These are phyloP conservation scores for Clausena lansium DNA, from an alignment of 345 rosid genomes.

Conservation along the genomic window DNA sequence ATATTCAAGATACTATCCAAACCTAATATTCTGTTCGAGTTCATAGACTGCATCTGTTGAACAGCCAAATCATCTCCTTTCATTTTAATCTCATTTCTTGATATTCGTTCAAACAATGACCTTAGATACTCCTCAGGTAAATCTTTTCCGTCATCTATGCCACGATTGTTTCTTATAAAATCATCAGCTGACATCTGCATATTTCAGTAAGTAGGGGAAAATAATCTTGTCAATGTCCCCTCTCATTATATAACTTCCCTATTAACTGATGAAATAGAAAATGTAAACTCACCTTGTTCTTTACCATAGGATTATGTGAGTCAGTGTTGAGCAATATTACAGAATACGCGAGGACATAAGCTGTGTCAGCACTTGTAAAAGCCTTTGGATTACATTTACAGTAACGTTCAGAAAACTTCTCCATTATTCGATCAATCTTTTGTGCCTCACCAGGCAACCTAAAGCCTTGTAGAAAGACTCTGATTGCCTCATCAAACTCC, in stretches of 20 bases:
- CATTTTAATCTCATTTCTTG: slow-evolving; percentile 97
- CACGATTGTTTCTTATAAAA: slow-evolving; percentile 94
- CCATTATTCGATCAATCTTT: slow-evolving; percentile 98
- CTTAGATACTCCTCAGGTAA: slow-evolving; percentile 86
- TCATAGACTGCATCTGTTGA: slow-evolving; percentile 79
- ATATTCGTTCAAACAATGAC: slow-evolving; percentile 87
- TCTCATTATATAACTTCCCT: slow-evolving; percentile 19
- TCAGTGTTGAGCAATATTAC: slow-evolving; percentile 97
- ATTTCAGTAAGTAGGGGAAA: slow-evolving; percentile 15
- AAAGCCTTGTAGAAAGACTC: slow-evolving; percentile 81
- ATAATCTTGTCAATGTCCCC: slow-evolving; percentile 25
- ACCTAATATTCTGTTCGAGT: slow-evolving; percentile 80
- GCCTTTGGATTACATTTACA: slow-evolving; percentile 96
- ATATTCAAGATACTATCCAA: slow-evolving; percentile 92
- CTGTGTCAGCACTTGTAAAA: slow-evolving; percentile 94
- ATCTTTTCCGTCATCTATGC: slow-evolving; percentile 98
- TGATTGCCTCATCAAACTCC: slow-evolving; percentile 97
- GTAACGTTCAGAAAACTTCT: slow-evolving; percentile 93
- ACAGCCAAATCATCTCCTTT: slow-evolving; percentile 80
- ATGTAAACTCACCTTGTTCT: slow-evolving; percentile 72
- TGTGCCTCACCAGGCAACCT: slow-evolving; percentile 99
- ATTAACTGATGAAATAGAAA: slow-evolving; percentile 11
- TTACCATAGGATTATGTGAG: slow-evolving; percentile 98
- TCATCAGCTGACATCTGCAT: slow-evolving; percentile 98
- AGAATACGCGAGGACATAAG: slow-evolving; percentile 98